phyloP scores from a whole-genome alignment of 164 flowering plant species.

The Akebia trifoliata region DNA sequence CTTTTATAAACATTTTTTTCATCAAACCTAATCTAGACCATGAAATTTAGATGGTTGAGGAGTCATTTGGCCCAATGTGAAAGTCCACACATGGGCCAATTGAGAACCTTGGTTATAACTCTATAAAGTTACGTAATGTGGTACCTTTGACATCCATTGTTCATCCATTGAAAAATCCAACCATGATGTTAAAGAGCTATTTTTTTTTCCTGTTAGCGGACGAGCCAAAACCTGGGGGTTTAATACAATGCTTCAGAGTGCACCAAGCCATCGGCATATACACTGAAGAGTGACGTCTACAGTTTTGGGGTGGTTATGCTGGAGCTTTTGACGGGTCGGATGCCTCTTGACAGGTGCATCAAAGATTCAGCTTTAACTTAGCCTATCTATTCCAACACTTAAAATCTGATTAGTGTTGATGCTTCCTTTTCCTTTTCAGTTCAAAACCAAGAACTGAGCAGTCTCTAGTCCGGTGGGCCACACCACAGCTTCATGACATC shows the following conservation, averaged over 20 bases:
- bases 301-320: constrained; percentile 92
- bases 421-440: constrained; percentile 27
- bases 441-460: constrained; percentile 54
- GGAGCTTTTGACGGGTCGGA: constrained; percentile 80
- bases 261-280: constrained; percentile 51
- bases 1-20: too few species aligned
- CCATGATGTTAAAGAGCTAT: background rate
- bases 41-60: too few species aligned
- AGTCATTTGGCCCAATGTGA: too few species aligned
- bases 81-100: too few species aligned
- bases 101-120: too few species aligned
- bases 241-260: constrained; percentile 88
- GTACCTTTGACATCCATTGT: too few species aligned
- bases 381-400: background rate
- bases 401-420: background rate
- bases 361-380: background rate
- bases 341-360: constrained; percentile 65
- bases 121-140: too few species aligned
- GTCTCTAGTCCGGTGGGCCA: constrained; percentile 72
- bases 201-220: constrained; percentile 34
- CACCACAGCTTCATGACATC: constrained; percentile 74
- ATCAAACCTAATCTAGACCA: too few species aligned
- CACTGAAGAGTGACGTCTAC: constrained; percentile 76
- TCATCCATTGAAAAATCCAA: background rate
- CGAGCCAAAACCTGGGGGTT: constrained; percentile 44